Evolutionary conservation across 129 eudicot genomes (phyloP), one percentile per base, ranked within the genome.

Genomic region (Flaveria ramosissima): DNA sequence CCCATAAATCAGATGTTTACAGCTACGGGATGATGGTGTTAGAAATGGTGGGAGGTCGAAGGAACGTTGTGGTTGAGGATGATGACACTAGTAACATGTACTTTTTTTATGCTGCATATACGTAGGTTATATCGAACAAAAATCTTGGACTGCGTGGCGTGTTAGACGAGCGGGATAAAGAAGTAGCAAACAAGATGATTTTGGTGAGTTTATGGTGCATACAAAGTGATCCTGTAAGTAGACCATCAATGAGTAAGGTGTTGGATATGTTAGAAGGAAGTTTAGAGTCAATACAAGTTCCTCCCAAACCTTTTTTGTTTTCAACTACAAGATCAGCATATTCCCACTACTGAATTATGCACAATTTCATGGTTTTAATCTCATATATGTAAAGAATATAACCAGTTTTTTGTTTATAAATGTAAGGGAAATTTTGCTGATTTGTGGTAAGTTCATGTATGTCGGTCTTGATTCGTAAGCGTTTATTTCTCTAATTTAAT

Each of bases 11-110:
- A 26, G 81, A 77, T 41, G 81, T 77, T 21, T 77, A 68, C 3
- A 77, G 81, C 74, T 77, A 77, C 11, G 81, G 81, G 57, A 77
- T 77, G 81, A 77, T 77, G 81, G 75, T 77, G 15, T 47, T 77
- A 68, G 81, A 77, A 77, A 68, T 77, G 81, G 81, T 69, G 17
- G 75, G 81, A 21, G 75, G 81, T 43, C 74, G 81, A 9, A 56
- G 68, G 16, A 52, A 77, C n/a, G 59, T 42, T 2, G 76, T 53
- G 19, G 69, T 56, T n/a, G 75, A 46, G 59, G 76, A 55, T 10
- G 39, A 46, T 15, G 56, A 5, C 4, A 11, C 67, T 60, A 60
- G 67, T 26, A 60, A 42, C 70, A 70, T 27, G 23, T 50, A 57
- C 26, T 78, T 70, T 55, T 69, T 75, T 2, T 24, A 78, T 21